Base-by-base conservation (phyloP, 257 asterid genomes). In the Primulina eburnea region DNA sequence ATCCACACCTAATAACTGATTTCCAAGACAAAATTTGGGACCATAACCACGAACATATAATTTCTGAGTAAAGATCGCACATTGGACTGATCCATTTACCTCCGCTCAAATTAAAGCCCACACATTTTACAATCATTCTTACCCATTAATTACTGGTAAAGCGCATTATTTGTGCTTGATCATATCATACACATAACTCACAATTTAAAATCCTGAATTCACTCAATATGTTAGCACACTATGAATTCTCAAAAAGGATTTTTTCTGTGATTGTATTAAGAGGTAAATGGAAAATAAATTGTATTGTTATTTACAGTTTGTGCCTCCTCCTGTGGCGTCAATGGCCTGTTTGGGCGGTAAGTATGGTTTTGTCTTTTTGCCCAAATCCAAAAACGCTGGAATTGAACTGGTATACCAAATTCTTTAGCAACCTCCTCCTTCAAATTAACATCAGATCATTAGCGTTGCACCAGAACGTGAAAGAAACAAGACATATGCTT, bases 361-460 rank as follows among this genome's bases (percentile, higher is more conserved):
- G 97, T 92, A 78, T 90, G 97, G 84, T 93, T 93, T 80, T 90
- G 97, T 68, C 99, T 83, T 81, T 87, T 93, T 53, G 99, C 97
- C 99, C 99, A 93, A 67, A 90, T 76, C 97, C 99, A 93, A 73
- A 87, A 93, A 37, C 99, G 96, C 82, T 84, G 97, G 81, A 73
- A 87, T 66, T 90, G 92, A 67, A 90, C 96, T 47, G 96, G 97
- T 71, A 90, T 75, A 5, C 96, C 92, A 68, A 89, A 78, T 76
- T 90, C 97, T 76, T 84, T 87, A 72, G 97, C 99, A 33, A 90
- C 95, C 75, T 90, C 96, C 71, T 90, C 96, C 99, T 93, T 84
- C 81, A 81, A 68, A 40, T 40, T 40, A 82, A 73, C 60, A 21
- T 35, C 74, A 35, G 35, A 71, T 47, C 28, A 60, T 40, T 40